These are phyloP conservation scores for Corylus americana DNA, from an alignment of 306 rosid genomes.

Conservation along the genomic window DNA sequence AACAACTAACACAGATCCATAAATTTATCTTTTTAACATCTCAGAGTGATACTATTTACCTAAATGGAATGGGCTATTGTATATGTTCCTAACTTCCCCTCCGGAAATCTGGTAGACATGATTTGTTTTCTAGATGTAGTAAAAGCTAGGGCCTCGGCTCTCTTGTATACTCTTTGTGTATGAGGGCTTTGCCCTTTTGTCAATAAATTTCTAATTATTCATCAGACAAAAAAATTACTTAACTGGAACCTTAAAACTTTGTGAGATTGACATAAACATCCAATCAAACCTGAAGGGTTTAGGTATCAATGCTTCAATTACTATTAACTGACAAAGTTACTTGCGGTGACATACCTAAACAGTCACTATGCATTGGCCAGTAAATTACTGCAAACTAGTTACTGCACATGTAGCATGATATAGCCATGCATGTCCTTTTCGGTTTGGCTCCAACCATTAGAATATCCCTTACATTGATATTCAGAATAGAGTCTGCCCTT, in stretches of 20 bases:
- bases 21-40: neutral
- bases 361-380: neutral
- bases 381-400: neutral
- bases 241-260: neutral
- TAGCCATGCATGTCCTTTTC: neutral
- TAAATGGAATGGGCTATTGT: neutral
- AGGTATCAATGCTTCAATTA: neutral
- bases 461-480: neutral
- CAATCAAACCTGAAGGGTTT: neutral
- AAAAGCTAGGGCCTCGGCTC: too few relatives aligned
- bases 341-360: neutral
- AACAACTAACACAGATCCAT: neutral
- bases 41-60: neutral
- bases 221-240: neutral
- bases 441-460: neutral
- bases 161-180: too few relatives aligned
- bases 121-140: too few relatives aligned
- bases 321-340: neutral
- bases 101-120: too few relatives aligned
- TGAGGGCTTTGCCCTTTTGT: too few relatives aligned
- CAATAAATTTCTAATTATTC: too few relatives aligned
- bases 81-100: too few relatives aligned
- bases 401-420: neutral
- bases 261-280: neutral
- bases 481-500: neutral